Base-by-base conservation (phyloP, 2,329 filamentous ascomycete genomes). In the Diaporthe ampelina region DNA sequence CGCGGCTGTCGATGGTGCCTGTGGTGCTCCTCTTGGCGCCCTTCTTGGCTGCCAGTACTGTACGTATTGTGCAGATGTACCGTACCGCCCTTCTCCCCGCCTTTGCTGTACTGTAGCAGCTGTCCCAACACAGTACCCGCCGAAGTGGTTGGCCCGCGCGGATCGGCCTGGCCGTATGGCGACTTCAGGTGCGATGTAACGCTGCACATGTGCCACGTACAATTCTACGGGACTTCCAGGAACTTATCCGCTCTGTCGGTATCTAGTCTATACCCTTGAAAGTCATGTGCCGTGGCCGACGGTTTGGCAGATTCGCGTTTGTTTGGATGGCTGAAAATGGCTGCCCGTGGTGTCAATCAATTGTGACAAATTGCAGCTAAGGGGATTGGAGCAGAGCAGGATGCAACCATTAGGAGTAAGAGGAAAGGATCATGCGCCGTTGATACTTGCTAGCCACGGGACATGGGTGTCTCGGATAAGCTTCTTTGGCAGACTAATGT, bases 221-320 rank as follows among this genome's bases (percentile, higher is more conserved):
- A 35, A 37, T 32, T 52, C 43, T 13, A 37, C 43, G 45, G 5
- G 61, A 29, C 29, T 45, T n/a, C 17, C 61, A 67, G 61, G 61
- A 67, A 67, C 61, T n/a, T n/a, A 52, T 67, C 63, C 63, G 17
- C 63, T 13, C 21, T 21, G 45, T 52, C 63, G 63, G 45, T 52
- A 67, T 29, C 43, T 50, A 43, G 40, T 29, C 43, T 13, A 35
- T 50, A 17, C 61, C 43, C 43, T 32, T 35, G 37, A 9, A 32
- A 35, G 26, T 17, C 26, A 19, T 9, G 21, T 35, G 19, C 43
- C 24, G 29, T 35, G 3, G 19, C 19, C 43, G 10, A 8, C 15
- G 13, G 26, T 26, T 24, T 17, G 15, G 24, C 58, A 17, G 19
- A 15, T 21, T 32, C 9, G 24, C 24, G 17, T 17, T 24, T 65